Conservation (phyloP, 2,329 filamentous ascomycete species). For the Hymenoscyphus fructigenus region DNA sequence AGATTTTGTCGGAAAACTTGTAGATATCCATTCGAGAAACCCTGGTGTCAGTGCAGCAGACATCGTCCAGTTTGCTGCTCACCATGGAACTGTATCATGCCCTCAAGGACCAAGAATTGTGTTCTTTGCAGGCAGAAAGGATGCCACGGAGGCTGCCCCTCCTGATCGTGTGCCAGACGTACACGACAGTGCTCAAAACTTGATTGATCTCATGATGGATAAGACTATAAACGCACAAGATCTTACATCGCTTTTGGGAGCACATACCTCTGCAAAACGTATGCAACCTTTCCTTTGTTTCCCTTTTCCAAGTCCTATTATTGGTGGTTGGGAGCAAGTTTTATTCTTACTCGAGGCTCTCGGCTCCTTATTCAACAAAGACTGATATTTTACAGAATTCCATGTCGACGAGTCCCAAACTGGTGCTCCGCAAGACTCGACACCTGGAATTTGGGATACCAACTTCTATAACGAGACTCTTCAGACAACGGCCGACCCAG, state of each 20-base stretch:
- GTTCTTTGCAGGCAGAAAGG: constrained; percentile 50
- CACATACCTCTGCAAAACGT: constrained; percentile 49
- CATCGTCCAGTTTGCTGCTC: constrained; percentile 46
- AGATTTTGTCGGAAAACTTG: constrained; percentile 39
- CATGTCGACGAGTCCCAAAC: constrained; percentile 40
- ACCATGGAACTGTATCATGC: constrained; percentile 41
- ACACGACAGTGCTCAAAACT: constrained; percentile 26
- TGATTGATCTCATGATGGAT: constrained; percentile 9
- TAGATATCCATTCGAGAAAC: constrained; percentile 41
- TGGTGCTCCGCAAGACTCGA: constrained; percentile 43
- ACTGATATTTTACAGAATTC: constrained; percentile 33
- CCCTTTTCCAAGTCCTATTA: background rate
- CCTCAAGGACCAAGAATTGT: constrained; percentile 51
- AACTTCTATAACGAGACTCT: constrained; percentile 48
- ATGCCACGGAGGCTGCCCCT: constrained; percentile 43
- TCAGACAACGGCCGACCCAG: constrained; percentile 22
- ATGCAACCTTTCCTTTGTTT: background rate
- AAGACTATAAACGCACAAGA: constrained; percentile 39
- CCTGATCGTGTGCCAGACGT: constrained; percentile 47
- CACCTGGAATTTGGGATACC: constrained; percentile 50
- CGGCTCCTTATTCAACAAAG: no score
- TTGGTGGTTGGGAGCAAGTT: background rate
- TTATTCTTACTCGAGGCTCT: no score
- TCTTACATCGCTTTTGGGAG: constrained; percentile 54
- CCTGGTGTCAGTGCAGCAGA: constrained; percentile 50